Base-by-base conservation (phyloP, 495 filamentous ascomycete genomes). In the Aspergillus nanangensis region DNA sequence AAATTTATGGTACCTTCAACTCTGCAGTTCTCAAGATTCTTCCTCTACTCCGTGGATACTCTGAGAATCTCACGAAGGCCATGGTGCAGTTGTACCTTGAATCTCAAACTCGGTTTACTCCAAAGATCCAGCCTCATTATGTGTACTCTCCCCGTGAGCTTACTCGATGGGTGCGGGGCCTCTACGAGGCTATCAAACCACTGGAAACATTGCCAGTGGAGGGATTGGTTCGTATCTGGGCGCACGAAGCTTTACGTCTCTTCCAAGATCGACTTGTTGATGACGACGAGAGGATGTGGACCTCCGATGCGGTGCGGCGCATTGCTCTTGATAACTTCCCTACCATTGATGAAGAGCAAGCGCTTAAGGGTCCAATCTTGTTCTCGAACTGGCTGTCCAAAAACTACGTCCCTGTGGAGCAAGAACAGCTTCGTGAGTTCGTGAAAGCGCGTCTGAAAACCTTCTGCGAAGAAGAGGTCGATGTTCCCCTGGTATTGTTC, bases 351-450 rank as follows among this genome's bases (percentile, higher is more conserved):
- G 83, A 95, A 39, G 70, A 83, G 23, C 86, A 87, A 56, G 90
- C 94, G 24, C 76, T 99, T n/a, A 86, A 87, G 54, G 88, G 87
- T 0, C 93, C 93, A 3, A 97, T 99, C 40, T 69, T 99, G 22
- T 99, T 91, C 74, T 99, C 93, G 7, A 99, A 97, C 65, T 99
- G 93, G 93, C 78, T 97, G n/a, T 96, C 92, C 18, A 97, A 95
- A 78, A 83, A 99, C 61, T 99, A 99, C 58, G 82, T 97, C 18
- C 90, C 93, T 18, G 93, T 99, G 38, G 93, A 94, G 45, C 87
- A 93, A 54, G 91, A 96, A 58, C 84, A 88, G 47, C 76, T 99
- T 1, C 86, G 93, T 50, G 91, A 96, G 45, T 97, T 97, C 55
- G 94, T 97, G 60, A 97, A 96, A 66, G 94, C 93, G 29, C 82